phyloP scores from a whole-genome alignment of 257 asterid species.

The Nicotiana undulata region DNA sequence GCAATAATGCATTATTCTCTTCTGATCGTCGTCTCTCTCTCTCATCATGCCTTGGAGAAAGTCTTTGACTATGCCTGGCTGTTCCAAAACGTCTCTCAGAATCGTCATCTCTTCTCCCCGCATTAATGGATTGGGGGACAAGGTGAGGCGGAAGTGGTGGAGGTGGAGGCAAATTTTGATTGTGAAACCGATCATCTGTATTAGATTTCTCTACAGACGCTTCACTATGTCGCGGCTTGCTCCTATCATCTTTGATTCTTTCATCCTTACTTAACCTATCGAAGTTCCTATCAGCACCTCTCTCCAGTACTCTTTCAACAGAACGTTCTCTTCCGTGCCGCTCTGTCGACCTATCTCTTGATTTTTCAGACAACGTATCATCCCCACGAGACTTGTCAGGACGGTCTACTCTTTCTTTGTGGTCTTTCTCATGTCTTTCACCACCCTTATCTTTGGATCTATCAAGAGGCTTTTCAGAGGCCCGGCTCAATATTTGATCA shows the following conservation, averaged over 20 bases:
- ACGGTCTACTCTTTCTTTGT: constrained; percentile 68
- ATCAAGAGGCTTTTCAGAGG: constrained; percentile 49
- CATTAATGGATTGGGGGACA: constrained; percentile 71
- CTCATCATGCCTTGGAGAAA: constrained; percentile 92
- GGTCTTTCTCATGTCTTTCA: constrained; percentile 81
- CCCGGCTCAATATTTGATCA: constrained; percentile 49
- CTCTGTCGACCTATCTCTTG: constrained; percentile 81
- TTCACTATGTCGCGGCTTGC: constrained; percentile 56
- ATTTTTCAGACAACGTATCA: constrained; percentile 59
- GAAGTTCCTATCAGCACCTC: constrained; percentile 64
- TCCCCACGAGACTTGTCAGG: constrained; percentile 76
- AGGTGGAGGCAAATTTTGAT: constrained; percentile 90
- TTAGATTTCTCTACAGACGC: constrained; percentile 56
- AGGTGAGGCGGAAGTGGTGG: constrained; percentile 94
- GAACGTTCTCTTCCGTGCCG: constrained; percentile 89
- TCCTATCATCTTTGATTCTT: constrained; percentile 71
- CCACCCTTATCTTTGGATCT: constrained; percentile 73
- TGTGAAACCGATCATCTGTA: constrained; percentile 68
- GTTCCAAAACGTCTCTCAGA: constrained; percentile 78
- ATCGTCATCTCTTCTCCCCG: constrained; percentile 82
- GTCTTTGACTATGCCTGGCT: constrained; percentile 73
- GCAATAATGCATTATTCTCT: constrained; percentile 59
- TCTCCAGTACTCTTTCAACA: constrained; percentile 72
- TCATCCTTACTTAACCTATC: constrained; percentile 80
- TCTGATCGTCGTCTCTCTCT: constrained; percentile 91